These are phyloP conservation scores for Cryptococcus jaspeensis DNA, from an alignment of 1,284 basidiomycete species.

Conservation along the genomic window DNA sequence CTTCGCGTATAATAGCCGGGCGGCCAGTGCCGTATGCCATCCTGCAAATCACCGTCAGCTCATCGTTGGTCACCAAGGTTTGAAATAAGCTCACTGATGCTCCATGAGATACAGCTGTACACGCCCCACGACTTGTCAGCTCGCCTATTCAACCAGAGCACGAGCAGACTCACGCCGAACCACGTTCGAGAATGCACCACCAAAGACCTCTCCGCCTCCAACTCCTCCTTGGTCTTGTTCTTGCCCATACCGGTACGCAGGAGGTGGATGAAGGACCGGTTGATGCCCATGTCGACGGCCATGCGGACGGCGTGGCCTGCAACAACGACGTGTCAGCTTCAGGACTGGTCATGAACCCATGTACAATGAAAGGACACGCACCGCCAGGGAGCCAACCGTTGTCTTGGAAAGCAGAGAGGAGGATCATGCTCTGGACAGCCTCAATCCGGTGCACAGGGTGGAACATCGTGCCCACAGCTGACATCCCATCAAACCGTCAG, in stretches of 20 bases:
- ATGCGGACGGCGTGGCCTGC: slow-evolving; percentile 82
- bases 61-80: slow-evolving; percentile 1
- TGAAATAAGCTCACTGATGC: slow-evolving; percentile 67
- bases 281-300: slow-evolving; percentile 87
- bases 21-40: slow-evolving; percentile 90
- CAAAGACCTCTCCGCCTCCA: slow-evolving; percentile 69
- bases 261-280: slow-evolving; percentile 83
- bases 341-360: too few relatives aligned
- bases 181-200: slow-evolving; percentile 78
- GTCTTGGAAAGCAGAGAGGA: slow-evolving; percentile 86
- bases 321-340: too few relatives aligned
- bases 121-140: not conserved
- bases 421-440: slow-evolving; percentile 84
- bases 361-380: not conserved
- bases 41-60: slow-evolving; percentile 14
- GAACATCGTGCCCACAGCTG: slow-evolving; percentile 76
- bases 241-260: slow-evolving; percentile 68
- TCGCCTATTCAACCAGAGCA: not conserved
- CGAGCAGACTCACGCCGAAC: slow-evolving; percentile 69
- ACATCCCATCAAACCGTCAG: not conserved
- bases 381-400: slow-evolving; percentile 82
- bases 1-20: slow-evolving; percentile 84
- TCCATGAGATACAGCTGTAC: slow-evolving; percentile 74
- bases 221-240: slow-evolving; percentile 58
- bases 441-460: slow-evolving; percentile 75